Conservation (phyloP, 106 monocot genomes). For the Allium cepa region DNA sequence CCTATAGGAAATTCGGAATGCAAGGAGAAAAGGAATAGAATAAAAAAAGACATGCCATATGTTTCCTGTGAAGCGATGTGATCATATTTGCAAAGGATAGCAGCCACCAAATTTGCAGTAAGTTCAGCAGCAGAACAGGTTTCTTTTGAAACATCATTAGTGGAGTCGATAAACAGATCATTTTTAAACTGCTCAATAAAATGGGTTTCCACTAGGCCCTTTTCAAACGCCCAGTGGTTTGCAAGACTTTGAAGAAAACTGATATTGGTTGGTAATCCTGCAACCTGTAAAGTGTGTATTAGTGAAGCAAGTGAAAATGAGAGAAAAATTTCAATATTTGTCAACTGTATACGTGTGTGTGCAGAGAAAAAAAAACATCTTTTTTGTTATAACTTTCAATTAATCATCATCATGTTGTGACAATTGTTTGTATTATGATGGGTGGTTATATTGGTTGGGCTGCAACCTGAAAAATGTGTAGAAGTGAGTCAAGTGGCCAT, state of each 20-base stretch:
- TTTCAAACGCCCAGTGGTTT: constrained; percentile 84
- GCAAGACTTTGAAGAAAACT: constrained; percentile 75
- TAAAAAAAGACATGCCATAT: constrained; percentile 30
- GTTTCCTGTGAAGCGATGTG: constrained; percentile 28
- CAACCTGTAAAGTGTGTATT: constrained; percentile 48
- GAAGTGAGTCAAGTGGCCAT: too few relatives aligned
- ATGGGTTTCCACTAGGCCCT: constrained; percentile 89
- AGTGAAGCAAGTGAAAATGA: too few relatives aligned
- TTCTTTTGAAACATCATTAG: constrained; percentile 16
- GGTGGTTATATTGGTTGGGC: too few relatives aligned
- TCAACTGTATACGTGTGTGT: too few relatives aligned
- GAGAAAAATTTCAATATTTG: too few relatives aligned
- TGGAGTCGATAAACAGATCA: constrained; percentile 50
- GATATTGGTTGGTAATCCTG: constrained; percentile 96
- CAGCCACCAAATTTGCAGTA: constrained; percentile 65
- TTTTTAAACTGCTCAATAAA: constrained; percentile 83
- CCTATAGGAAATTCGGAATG: not conserved
- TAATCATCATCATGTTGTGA: too few relatives aligned
- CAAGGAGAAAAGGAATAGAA: constrained; percentile 1
- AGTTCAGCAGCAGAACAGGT: constrained; percentile 31
- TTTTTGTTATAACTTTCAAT: too few relatives aligned
- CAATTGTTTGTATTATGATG: too few relatives aligned
- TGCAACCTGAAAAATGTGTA: too few relatives aligned
- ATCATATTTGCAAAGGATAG: constrained; percentile 71
- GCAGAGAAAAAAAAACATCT: too few relatives aligned